phyloP scores from a whole-genome alignment of 2,329 filamentous ascomycete species.

The Daldinia sp. region DNA sequence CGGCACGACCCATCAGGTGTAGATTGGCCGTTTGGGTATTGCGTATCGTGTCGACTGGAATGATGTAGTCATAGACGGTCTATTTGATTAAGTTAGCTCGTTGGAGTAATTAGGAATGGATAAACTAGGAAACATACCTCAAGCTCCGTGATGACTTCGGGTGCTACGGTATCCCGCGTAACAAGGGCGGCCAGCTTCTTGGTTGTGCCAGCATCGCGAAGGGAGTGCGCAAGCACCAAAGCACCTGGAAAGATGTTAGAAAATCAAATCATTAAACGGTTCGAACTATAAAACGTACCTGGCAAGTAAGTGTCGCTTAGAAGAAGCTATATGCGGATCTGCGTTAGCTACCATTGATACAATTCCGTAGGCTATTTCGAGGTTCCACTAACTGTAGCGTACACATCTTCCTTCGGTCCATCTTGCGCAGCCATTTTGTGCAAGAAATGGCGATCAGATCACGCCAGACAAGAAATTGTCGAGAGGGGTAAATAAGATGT shows the following conservation, averaged over 20 bases:
- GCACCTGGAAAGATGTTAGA: constrained; percentile 71
- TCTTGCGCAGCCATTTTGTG: constrained; percentile 48
- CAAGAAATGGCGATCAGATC: constrained; percentile 33
- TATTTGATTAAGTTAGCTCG: constrained; percentile 55
- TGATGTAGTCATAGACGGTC: constrained; percentile 88
- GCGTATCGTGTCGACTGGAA: constrained; percentile 83
- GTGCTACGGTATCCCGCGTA: constrained; percentile 81
- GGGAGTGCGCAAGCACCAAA: constrained; percentile 91
- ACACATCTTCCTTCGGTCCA: constrained; percentile 61
- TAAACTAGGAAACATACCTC: constrained; percentile 64
- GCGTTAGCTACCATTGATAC: constrained; percentile 42
- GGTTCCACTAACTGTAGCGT: constrained; percentile 65
- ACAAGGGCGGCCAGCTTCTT: constrained; percentile 89
- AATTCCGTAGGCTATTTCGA: constrained; percentile 8
- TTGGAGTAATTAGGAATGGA: constrained; percentile 12
- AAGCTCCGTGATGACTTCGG: constrained; percentile 81
- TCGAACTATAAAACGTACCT: constrained; percentile 66
- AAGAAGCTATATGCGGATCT: constrained; percentile 74
- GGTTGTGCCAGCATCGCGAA: constrained; percentile 87
- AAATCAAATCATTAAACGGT: constrained; percentile 28
- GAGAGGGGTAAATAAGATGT: constrained; percentile 25
- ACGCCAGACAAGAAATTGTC: constrained; percentile 26
- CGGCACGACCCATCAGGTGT: constrained; percentile 89
- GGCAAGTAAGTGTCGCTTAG: constrained; percentile 93
- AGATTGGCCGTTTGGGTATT: constrained; percentile 85